A percentile compares a stretch with the other conserved stretches of the same genome.
Conservation (phyloP, 768 basidiomycete genomes). For the Amanita muscaria region DNA sequence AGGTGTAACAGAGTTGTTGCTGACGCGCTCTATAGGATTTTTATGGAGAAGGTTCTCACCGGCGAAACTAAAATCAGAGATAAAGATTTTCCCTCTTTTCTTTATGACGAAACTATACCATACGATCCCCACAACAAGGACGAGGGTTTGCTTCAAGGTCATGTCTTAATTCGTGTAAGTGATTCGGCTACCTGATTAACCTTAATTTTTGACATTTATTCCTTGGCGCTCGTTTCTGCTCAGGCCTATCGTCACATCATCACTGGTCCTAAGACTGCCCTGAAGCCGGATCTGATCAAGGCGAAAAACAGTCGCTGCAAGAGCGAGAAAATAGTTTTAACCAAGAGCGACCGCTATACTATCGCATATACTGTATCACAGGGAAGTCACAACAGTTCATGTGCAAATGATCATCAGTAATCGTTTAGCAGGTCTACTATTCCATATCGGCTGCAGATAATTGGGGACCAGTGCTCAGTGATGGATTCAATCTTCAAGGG, state of each 20-base stretch:
- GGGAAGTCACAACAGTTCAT: not conserved
- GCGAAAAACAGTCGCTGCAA: not conserved
- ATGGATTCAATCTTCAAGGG: not conserved
- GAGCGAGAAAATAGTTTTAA: not conserved
- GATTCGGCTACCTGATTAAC: no score
- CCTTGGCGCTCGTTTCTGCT: not conserved
- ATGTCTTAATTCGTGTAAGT: constrained; percentile 6
- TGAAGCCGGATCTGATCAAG: not conserved
- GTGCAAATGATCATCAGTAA: not conserved
- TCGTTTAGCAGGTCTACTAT: not conserved
- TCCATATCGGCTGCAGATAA: not conserved
- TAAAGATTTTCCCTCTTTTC: constrained; percentile 4
- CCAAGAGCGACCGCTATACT: not conserved
- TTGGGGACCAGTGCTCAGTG: not conserved
- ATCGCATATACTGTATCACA: not conserved
- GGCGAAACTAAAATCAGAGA: constrained; percentile 5
- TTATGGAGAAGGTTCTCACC: constrained; percentile 3
- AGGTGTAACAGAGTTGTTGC: not conserved
- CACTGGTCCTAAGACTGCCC: constrained; percentile 2
- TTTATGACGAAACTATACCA: constrained; percentile 6
- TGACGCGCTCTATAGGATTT: not conserved
- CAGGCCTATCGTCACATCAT: constrained; percentile 7
- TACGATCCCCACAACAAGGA: constrained; percentile 6
- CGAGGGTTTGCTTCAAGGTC: constrained; percentile 3
- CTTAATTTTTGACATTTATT: not conserved